Evolutionary conservation across 164 flowering plant genomes (phyloP), one percentile per base, ranked within the genome.

Genomic region (Buxus sempervirens): DNA sequence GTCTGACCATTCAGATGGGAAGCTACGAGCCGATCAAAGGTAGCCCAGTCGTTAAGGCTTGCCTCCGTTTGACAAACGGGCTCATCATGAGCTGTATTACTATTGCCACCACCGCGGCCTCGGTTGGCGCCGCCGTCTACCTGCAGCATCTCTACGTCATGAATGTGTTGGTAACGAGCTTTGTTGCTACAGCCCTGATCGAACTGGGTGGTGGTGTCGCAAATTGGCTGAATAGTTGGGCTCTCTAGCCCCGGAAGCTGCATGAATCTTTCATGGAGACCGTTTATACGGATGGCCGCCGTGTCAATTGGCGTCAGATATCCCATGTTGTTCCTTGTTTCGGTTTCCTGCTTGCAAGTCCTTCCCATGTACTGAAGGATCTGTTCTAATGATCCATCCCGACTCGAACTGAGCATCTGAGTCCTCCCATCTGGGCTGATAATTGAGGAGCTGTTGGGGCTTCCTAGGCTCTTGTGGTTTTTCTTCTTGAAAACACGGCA

Each of bases 401-500:
- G 74, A 65, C 72, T 72, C 7, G 81, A 60, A 41, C 75, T 58
- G 59, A 81, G 68, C 66, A 80, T 66, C 4, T 77, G 82, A 21
- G 60, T 61, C 63, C 71, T 79, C 5, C 81, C 42, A 14, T 70
- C 72, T 65, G 60, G n/a, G n/a, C n/a, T 58, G 4, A 73, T 66
- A 42, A 72, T 58, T 0, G 81, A 66, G 6, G 88, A 70, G 65
- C 62, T 66, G 56, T 70, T 74, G 0, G 86, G 82, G 67, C 82
- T 78, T 21, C 85, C 89, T 0, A 71, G 26, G 21, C 83, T 70
- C 70, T 85, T 88, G 72, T 88, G 89, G 65, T 85, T 86, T 75
- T 89, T 91, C 90, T 91, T 91, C 74, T 78, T 82, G 83, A 91
- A 91, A 13, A 85, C 87, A 0, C 96, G 91, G 66, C 97, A 91